Evolutionary conservation across 1,284 basidiomycete species (phyloP).

Genomic region (Macrocystidia cucumis): DNA sequence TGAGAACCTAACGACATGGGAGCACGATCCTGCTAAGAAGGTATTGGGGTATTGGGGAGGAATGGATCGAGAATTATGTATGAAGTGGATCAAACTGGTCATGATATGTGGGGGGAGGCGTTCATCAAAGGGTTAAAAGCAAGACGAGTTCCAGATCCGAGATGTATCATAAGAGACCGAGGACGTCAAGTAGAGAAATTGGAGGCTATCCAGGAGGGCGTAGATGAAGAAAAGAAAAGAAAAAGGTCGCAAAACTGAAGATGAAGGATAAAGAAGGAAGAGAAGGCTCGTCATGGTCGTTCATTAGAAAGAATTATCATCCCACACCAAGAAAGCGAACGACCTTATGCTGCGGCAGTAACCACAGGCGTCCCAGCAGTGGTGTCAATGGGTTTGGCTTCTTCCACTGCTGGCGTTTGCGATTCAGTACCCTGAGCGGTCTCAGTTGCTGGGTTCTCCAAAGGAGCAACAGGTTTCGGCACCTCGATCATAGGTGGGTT

Average conservation of each 20-base stretch:
- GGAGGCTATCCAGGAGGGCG: conserved; percentile 30
- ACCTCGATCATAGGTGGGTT: conserved; percentile 75
- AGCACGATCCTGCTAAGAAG: conserved; percentile 49
- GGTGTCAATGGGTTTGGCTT: conserved; percentile 22
- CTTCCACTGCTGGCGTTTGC: conserved; percentile 28
- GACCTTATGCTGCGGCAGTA: conserved; percentile 53
- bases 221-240: conserved; percentile 21
- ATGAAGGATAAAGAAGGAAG: conserved; percentile 23
- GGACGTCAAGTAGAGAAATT: conserved; percentile 15
- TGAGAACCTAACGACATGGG: conserved; percentile 48
- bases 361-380: conserved; percentile 26
- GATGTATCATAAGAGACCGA: conserved; percentile 46
- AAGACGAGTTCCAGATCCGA: conserved; percentile 48
- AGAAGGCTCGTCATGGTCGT: conserved; percentile 49
- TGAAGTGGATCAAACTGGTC: conserved; percentile 44
- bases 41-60: conserved; percentile 40
- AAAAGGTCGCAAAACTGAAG: conserved; percentile 31
- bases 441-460: conserved; percentile 63
- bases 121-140: conserved; percentile 33
- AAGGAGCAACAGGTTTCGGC: conserved; percentile 63
- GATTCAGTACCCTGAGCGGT: conserved; percentile 27
- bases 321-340: conserved; percentile 13
- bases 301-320: conserved; percentile 22
- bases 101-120: conserved; percentile 28
- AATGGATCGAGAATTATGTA: conserved; percentile 39